Evolutionary conservation across 2,329 filamentous ascomycete genomes (phyloP).

Genomic region (Neonectria punicea): DNA sequence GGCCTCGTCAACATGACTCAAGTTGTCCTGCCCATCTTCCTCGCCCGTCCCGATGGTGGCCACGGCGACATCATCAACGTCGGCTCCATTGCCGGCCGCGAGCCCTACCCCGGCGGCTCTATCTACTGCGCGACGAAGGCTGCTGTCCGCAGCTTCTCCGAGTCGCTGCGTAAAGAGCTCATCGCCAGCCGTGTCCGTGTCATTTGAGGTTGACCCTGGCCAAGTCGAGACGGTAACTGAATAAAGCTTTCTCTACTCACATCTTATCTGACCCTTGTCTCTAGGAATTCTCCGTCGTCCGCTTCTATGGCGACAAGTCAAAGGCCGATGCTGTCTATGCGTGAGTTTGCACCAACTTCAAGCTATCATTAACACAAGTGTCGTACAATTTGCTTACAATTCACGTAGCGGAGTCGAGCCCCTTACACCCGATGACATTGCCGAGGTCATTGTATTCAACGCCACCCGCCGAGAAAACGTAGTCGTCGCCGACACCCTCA

Average conservation of each 20-base stretch:
- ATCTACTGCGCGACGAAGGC: slow-evolving; percentile 97
- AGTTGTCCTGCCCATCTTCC: slow-evolving; percentile 84
- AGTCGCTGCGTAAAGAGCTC: slow-evolving; percentile 83
- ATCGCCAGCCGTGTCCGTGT: slow-evolving; percentile 83
- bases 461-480: slow-evolving; percentile 89
- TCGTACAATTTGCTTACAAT: slow-evolving; percentile 6
- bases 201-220: slow-evolving; percentile 91
- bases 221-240: slow-evolving; percentile 82
- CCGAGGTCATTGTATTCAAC: slow-evolving; percentile 88
- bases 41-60: slow-evolving; percentile 78
- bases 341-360: slow-evolving; percentile 57
- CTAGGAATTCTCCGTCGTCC: slow-evolving; percentile 86
- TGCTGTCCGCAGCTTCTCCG: slow-evolving; percentile 85
- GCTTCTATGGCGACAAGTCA: slow-evolving; percentile 87
- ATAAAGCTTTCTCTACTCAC: neutral
- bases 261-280: slow-evolving; percentile 1
- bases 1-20: slow-evolving; percentile 98
- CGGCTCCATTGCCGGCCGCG: slow-evolving; percentile 87
- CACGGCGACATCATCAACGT: slow-evolving; percentile 95
- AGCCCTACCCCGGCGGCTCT: slow-evolving; percentile 84
- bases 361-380: neutral
- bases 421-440: slow-evolving; percentile 89
- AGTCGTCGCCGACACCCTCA: slow-evolving; percentile 85
- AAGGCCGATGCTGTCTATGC: slow-evolving; percentile 93
- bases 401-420: slow-evolving; percentile 76